Percentiles rank a stretch among this genome's conserved stretches.
Evolutionary conservation across 331 rosid species (phyloP).

Genomic region (Prunus yedoensis): DNA sequence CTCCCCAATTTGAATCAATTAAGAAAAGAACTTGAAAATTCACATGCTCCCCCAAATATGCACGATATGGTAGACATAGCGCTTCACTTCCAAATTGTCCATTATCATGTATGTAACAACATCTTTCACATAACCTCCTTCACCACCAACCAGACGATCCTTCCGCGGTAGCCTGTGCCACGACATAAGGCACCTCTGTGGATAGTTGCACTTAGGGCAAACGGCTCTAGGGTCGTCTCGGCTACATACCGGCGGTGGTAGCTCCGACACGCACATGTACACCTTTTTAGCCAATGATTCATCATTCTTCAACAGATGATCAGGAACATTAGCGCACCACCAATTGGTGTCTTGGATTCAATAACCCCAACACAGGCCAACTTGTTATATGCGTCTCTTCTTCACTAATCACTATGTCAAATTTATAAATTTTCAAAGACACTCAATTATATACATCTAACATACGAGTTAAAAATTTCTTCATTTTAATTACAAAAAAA

Average conservation of each 20-base stretch:
- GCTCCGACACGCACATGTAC: not conserved
- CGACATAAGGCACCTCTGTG: not conserved
- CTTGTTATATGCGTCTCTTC: too few species aligned
- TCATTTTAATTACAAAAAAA: too few species aligned
- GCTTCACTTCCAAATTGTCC: conserved; percentile 23
- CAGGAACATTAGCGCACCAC: not conserved
- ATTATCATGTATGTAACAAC: conserved; percentile 15
- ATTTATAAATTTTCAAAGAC: too few species aligned
- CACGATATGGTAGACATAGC: not conserved
- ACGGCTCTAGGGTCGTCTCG: conserved; percentile 6
- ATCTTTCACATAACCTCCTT: conserved; percentile 18
- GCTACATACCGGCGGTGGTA: not conserved
- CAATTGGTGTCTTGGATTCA: not conserved
- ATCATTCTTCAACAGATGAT: not conserved
- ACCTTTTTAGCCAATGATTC: not conserved
- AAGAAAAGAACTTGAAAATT: not conserved
- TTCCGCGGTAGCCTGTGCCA: not conserved
- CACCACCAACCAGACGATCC: not conserved
- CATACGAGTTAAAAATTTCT: too few species aligned
- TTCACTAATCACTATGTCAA: too few species aligned
- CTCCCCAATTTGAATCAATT: not conserved
- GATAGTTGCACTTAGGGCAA: not conserved
- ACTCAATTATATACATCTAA: too few species aligned
- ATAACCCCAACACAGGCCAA: too few species aligned
- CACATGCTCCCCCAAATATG: not conserved